phyloP scores from a whole-genome alignment of 2,329 filamentous ascomycete species.

The Dryadomyces quercivorus region DNA sequence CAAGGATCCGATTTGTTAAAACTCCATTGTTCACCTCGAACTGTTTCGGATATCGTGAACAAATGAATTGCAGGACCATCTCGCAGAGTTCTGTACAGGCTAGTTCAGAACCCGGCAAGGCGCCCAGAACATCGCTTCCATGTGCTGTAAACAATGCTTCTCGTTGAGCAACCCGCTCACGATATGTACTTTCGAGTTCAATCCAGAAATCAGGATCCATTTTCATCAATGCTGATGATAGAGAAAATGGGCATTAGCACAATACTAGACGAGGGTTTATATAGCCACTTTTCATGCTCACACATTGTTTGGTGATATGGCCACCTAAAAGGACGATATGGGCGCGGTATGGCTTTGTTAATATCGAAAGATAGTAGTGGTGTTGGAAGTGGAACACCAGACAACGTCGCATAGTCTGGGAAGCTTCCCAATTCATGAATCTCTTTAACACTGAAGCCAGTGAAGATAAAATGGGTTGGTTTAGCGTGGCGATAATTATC shows the following conservation, averaged over 20 bases:
- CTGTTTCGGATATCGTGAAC: conserved; percentile 61
- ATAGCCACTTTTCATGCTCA: conserved; percentile 29
- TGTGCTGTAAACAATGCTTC: conserved; percentile 51
- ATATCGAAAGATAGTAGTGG: conserved; percentile 51
- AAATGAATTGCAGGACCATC: conserved; percentile 71
- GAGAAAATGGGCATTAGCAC: not conserved
- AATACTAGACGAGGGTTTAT: not conserved
- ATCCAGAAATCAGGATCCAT: conserved; percentile 79
- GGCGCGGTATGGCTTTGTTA: conserved; percentile 53
- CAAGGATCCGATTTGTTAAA: conserved; percentile 58
- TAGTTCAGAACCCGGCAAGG: conserved; percentile 62
- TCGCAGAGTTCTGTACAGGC: conserved; percentile 83
- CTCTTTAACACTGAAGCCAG: conserved; percentile 2
- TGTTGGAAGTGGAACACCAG: conserved; percentile 58
- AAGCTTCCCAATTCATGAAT: conserved; percentile 50
- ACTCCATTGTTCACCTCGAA: conserved; percentile 44
- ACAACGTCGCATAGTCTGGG: conserved; percentile 64
- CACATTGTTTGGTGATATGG: conserved; percentile 85
- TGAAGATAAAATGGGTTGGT: conserved; percentile 1
- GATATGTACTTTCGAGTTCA: conserved; percentile 70
- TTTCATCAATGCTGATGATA: conserved; percentile 53
- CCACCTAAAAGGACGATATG: conserved; percentile 76
- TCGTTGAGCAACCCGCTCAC: conserved; percentile 54
- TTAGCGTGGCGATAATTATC: not conserved
- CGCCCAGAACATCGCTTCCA: conserved; percentile 51